Evolutionary conservation across 192 early-diverging fungal species (phyloP).

Genomic region (Entrophospora sp.): DNA sequence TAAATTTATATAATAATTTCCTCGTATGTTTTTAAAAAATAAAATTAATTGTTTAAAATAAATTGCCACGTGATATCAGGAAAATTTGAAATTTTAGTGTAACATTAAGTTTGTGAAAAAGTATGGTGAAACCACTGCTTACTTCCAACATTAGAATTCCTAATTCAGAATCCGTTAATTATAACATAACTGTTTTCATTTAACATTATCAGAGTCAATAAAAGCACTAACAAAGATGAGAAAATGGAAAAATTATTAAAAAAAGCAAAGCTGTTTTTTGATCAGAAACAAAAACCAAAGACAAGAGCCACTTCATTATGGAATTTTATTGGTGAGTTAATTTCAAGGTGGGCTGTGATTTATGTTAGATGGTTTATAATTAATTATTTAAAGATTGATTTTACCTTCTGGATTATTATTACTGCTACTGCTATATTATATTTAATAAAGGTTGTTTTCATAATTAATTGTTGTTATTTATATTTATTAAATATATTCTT

Average conservation of each 20-base stretch:
- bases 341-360: neutral
- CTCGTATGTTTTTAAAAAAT: too few relatives aligned
- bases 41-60: too few relatives aligned
- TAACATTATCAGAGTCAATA: constrained; percentile 20
- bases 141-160: too few relatives aligned
- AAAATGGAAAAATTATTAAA: constrained; percentile 58
- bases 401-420: too few relatives aligned
- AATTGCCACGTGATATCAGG: too few relatives aligned
- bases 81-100: too few relatives aligned
- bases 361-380: neutral
- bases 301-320: constrained; percentile 54
- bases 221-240: constrained; percentile 21
- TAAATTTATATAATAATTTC: too few relatives aligned
- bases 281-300: constrained; percentile 69
- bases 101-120: too few relatives aligned
- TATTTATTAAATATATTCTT: neutral
- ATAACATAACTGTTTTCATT: too few relatives aligned
- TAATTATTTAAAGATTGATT: neutral
- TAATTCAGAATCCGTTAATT: too few relatives aligned
- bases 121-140: too few relatives aligned
- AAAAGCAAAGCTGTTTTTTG: constrained; percentile 67
- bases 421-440: neutral
- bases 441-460: neutral
- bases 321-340: constrained; percentile 56
- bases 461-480: neutral